Percentiles rank a stretch among this genome's conserved stretches.
phyloP scores from a whole-genome alignment of 2,329 filamentous ascomycete genomes.

The Aschersonia sp. region DNA sequence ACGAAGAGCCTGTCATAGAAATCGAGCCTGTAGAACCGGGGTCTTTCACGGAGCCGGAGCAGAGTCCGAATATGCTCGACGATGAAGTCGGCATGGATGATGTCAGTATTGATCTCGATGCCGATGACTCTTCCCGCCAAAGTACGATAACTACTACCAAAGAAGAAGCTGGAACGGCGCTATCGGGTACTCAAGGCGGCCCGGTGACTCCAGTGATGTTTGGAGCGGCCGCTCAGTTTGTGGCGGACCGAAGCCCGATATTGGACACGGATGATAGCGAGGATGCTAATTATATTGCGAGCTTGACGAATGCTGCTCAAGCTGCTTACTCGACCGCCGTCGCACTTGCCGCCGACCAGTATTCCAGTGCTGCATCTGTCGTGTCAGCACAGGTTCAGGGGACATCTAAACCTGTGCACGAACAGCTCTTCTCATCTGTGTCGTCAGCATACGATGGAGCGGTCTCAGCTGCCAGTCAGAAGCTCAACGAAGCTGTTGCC shows the following conservation, averaged over 20 bases:
- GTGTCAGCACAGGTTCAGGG: conserved; percentile 55
- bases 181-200: neutral
- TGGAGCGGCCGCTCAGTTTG: conserved; percentile 35
- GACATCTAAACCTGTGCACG: conserved; percentile 53
- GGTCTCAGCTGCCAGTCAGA: conserved; percentile 44
- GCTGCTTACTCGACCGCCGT: conserved; percentile 52
- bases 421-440: conserved; percentile 55
- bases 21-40: neutral
- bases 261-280: conserved; percentile 25
- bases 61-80: neutral
- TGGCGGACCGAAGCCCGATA: conserved; percentile 31
- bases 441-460: conserved; percentile 55
- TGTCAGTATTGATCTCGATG: neutral
- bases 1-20: neutral
- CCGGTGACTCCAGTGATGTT: conserved; percentile 25
- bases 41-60: neutral
- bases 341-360: conserved; percentile 51
- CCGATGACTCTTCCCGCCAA: too few relatives aligned
- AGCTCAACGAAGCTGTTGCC: conserved; percentile 38
- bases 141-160: too few relatives aligned
- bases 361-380: conserved; percentile 51
- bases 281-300: conserved; percentile 16
- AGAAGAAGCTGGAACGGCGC: neutral
- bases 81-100: neutral
- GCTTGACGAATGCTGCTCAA: conserved; percentile 29